Conservation (phyloP, 495 filamentous ascomycete species). For the Letharia lupina region DNA sequence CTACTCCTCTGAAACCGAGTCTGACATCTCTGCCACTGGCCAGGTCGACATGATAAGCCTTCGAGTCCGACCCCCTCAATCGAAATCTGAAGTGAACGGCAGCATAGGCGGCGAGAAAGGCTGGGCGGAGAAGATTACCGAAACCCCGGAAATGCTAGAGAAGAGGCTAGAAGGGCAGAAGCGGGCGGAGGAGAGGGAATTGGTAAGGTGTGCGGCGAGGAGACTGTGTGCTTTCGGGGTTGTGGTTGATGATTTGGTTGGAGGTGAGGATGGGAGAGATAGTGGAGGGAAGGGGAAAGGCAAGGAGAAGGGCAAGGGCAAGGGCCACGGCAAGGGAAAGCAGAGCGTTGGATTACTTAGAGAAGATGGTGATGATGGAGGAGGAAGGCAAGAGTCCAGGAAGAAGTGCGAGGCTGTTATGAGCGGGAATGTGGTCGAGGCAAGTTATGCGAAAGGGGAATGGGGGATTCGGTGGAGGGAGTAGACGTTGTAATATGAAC, state of each 20-base stretch:
- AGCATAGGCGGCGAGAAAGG: slow-evolving; percentile 38
- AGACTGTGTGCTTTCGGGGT: background rate
- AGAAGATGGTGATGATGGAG: background rate
- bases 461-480: slow-evolving; percentile 38
- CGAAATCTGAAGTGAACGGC: slow-evolving; percentile 34
- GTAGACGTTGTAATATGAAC: background rate
- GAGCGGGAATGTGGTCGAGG: slow-evolving; percentile 35
- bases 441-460: slow-evolving; percentile 35
- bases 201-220: background rate
- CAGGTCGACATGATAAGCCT: background rate
- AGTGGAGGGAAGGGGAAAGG: background rate
- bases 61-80: slow-evolving; percentile 32
- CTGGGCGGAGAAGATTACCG: slow-evolving; percentile 33
- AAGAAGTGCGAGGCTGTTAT: slow-evolving; percentile 19
- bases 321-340: background rate
- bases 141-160: slow-evolving; percentile 34
- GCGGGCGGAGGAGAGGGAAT: background rate
- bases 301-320: background rate
- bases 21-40: background rate
- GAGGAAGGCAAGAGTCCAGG: background rate
- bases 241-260: background rate
- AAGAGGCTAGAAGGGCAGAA: slow-evolving; percentile 22
- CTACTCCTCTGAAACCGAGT: background rate
- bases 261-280: background rate
- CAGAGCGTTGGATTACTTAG: background rate